Conservation (phyloP, 1,139 yeast species). For the Yamadazyma dushanensis region DNA sequence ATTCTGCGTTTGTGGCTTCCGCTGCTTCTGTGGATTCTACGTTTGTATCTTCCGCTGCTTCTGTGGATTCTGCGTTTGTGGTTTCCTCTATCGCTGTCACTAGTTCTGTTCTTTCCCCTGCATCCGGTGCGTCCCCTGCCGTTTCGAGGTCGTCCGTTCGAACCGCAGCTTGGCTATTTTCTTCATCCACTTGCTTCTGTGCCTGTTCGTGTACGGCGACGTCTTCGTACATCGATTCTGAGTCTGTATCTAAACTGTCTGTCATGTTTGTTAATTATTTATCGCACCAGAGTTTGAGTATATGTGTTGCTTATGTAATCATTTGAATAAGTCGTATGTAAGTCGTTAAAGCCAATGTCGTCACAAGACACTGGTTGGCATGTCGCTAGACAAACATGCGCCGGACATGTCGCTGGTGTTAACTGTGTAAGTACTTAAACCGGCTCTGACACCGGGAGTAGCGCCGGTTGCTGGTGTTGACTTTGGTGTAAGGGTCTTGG, state of each 20-base stretch:
- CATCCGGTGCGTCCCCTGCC: too few relatives aligned
- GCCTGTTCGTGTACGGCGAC: background rate
- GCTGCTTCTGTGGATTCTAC: background rate
- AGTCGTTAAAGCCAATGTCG: too few relatives aligned
- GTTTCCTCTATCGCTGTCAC: too few relatives aligned
- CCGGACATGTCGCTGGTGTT: slow-evolving; percentile 8
- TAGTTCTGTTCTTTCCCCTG: too few relatives aligned
- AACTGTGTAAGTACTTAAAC: slow-evolving; percentile 6
- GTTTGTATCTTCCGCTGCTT: too few relatives aligned
- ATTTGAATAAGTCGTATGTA: too few relatives aligned
- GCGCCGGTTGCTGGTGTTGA: background rate
- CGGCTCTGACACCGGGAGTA: slow-evolving; percentile 2
- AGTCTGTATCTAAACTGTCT: background rate
- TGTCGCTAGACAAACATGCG: too few relatives aligned
- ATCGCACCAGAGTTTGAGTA: too few relatives aligned
- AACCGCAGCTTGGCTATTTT: background rate
- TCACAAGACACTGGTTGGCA: too few relatives aligned
- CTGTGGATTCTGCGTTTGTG: too few relatives aligned
- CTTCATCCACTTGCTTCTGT: background rate
- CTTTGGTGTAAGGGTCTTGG: background rate
- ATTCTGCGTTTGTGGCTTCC: background rate
- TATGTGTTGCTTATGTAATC: too few relatives aligned
- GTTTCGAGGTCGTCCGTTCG: background rate
- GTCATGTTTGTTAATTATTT: too few relatives aligned
- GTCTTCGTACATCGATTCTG: slow-evolving; percentile 4